Percentiles rank a stretch among this genome's conserved stretches.
Evolutionary conservation across 257 asterid species (phyloP).

Genomic region (Cruciata laevipes): DNA sequence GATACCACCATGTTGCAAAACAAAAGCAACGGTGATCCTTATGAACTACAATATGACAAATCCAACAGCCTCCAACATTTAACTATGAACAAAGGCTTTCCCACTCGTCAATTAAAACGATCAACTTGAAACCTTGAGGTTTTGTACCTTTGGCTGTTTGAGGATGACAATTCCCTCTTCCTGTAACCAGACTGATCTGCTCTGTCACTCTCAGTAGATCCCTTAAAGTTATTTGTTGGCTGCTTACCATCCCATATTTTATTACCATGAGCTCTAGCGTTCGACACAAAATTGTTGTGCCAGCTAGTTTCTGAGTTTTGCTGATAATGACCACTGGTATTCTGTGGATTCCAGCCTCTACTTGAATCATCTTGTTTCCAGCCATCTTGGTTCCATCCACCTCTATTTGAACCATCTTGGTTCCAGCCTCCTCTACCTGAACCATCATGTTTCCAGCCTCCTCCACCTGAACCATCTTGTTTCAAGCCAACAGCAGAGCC

Average conservation of each 20-base stretch:
- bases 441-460: background rate
- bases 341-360: constrained; percentile 14
- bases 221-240: constrained; percentile 22
- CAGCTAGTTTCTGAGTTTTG: constrained; percentile 20
- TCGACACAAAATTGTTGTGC: constrained; percentile 21
- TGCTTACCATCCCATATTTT: constrained; percentile 24
- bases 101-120: background rate
- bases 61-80: background rate
- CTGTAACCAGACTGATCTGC: constrained; percentile 40
- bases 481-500: too few relatives aligned
- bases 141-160: constrained; percentile 44
- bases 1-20: background rate
- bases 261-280: constrained; percentile 11
- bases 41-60: background rate
- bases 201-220: constrained; percentile 29
- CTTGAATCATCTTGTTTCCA: background rate
- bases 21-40: background rate
- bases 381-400: background rate
- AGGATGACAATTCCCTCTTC: constrained; percentile 68
- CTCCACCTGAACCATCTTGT: background rate
- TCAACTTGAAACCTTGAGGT: constrained; percentile 45
- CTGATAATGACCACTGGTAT: constrained; percentile 22
- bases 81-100: background rate
- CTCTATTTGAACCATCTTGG: background rate
- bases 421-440: background rate